Conservation (phyloP, 768 basidiomycete genomes). For the Megacollybia marginata region DNA sequence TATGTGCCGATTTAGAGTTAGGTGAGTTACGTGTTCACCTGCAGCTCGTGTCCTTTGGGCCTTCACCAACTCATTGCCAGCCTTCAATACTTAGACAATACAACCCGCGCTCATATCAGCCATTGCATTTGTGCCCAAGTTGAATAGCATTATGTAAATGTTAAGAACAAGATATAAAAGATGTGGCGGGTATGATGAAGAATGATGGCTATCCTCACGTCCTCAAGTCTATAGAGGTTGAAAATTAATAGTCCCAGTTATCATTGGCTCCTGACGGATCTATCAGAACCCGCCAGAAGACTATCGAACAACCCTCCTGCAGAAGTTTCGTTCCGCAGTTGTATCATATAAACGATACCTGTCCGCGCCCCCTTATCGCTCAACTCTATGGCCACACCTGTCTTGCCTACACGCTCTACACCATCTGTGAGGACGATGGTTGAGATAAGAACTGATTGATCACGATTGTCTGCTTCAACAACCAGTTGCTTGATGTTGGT, state of each 20-base stretch:
- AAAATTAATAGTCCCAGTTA: background rate
- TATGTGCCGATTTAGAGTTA: conserved; percentile 54
- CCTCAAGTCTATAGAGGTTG: no score
- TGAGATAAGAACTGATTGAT: conserved; percentile 77
- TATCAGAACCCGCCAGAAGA: conserved; percentile 81
- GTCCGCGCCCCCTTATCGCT: conserved; percentile 89
- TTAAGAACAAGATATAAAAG: conserved; percentile 4
- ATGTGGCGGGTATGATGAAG: conserved; percentile 4
- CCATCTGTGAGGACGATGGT: conserved; percentile 95
- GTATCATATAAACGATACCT: conserved; percentile 96
- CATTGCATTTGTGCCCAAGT: background rate
- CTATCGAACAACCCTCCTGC: conserved; percentile 82
- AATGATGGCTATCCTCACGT: background rate
- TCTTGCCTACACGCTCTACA: conserved; percentile 97
- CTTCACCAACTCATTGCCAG: background rate
- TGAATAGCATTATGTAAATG: background rate
- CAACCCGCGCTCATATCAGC: background rate
- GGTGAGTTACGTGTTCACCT: background rate
- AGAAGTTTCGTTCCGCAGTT: conserved; percentile 81
- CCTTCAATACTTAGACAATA: background rate
- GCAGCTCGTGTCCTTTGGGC: background rate
- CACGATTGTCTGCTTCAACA: conserved; percentile 77
- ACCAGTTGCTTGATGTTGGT: conserved; percentile 95
- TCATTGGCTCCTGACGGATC: conserved; percentile 24
- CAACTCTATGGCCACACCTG: conserved; percentile 93